Conservation (phyloP, 345 rosid species). For the Clarkia xantiana region DNA sequence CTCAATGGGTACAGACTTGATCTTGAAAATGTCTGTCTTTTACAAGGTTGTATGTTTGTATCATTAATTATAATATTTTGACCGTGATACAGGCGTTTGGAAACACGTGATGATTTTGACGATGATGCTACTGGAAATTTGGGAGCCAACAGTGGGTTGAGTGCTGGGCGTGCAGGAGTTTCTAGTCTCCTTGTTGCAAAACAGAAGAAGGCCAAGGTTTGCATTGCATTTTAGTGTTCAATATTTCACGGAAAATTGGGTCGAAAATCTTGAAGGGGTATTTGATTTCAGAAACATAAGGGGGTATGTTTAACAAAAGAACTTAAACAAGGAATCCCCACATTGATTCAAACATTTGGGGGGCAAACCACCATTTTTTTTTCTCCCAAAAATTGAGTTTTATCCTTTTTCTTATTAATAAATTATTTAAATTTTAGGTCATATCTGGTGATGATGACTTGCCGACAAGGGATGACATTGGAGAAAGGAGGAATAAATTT, state of each 20-base stretch:
- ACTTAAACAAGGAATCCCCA: too few relatives aligned
- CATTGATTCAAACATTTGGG: too few relatives aligned
- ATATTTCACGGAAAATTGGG: background rate
- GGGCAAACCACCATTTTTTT: background rate
- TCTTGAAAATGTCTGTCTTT: background rate
- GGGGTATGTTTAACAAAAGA: too few relatives aligned
- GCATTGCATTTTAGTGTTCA: background rate
- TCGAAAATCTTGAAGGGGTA: too few relatives aligned
- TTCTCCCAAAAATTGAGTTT: background rate
- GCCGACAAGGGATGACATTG: constrained; percentile 84
- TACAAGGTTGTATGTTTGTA: background rate
- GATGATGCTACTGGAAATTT: constrained; percentile 43
- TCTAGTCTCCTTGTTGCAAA: constrained; percentile 34
- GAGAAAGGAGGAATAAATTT: constrained; percentile 80
- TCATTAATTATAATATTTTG: constrained; percentile 5
- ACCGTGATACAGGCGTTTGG: constrained; percentile 43
- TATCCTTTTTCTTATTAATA: background rate
- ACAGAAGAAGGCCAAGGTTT: constrained; percentile 52
- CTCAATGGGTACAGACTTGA: constrained; percentile 37
- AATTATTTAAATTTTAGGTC: constrained; percentile 26
- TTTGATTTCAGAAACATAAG: too few relatives aligned
- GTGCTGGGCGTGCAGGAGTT: constrained; percentile 18
- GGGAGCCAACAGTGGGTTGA: constrained; percentile 14
- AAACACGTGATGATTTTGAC: constrained; percentile 67
- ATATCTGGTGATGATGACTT: constrained; percentile 82